Percentiles rank a stretch among this genome's conserved stretches.
Evolutionary conservation across 768 basidiomycete genomes (phyloP).

Genomic region (Amanita muscaria): DNA sequence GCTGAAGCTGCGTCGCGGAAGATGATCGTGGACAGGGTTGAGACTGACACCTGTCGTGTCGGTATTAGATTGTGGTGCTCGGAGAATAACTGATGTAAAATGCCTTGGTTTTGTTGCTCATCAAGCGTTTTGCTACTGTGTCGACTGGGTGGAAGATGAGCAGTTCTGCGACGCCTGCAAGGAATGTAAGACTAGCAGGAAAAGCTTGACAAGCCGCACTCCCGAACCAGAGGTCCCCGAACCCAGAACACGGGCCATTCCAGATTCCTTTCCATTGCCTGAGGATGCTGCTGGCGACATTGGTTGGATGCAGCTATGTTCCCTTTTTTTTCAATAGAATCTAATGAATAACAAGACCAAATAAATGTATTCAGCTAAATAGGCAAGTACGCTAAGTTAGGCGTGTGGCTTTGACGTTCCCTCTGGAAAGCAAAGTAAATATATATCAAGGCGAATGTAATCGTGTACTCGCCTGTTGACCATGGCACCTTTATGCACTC

Average conservation of each 20-base stretch:
- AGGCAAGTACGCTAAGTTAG: too few species aligned
- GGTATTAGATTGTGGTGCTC: too few species aligned
- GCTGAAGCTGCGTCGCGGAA: slow-evolving; percentile 80
- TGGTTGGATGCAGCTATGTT: not conserved
- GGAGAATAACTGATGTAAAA: too few species aligned
- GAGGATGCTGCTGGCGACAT: slow-evolving; percentile 34
- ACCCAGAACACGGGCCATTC: slow-evolving; percentile 81
- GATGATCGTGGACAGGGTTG: slow-evolving; percentile 65
- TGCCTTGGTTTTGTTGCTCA: slow-evolving; percentile 95
- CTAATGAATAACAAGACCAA: slow-evolving; percentile 2
- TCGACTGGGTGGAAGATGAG: slow-evolving; percentile 94
- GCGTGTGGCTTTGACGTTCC: slow-evolving; percentile 2
- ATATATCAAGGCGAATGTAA: slow-evolving; percentile 9
- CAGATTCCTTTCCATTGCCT: slow-evolving; percentile 75
- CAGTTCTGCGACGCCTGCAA: slow-evolving; percentile 84
- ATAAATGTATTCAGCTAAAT: not conserved
- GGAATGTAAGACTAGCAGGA: slow-evolving; percentile 3
- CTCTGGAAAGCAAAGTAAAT: not conserved
- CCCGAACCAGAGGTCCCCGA: slow-evolving; percentile 86
- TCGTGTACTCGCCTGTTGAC: slow-evolving; percentile 59
- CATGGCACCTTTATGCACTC: slow-evolving; percentile 61
- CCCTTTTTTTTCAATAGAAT: not conserved
- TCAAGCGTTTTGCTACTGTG: slow-evolving; percentile 95
- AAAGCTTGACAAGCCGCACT: not conserved
- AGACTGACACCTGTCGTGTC: slow-evolving; percentile 50